Evolutionary conservation across 2,329 filamentous ascomycete species (phyloP).

Genomic region (Stylonectria norvegica): DNA sequence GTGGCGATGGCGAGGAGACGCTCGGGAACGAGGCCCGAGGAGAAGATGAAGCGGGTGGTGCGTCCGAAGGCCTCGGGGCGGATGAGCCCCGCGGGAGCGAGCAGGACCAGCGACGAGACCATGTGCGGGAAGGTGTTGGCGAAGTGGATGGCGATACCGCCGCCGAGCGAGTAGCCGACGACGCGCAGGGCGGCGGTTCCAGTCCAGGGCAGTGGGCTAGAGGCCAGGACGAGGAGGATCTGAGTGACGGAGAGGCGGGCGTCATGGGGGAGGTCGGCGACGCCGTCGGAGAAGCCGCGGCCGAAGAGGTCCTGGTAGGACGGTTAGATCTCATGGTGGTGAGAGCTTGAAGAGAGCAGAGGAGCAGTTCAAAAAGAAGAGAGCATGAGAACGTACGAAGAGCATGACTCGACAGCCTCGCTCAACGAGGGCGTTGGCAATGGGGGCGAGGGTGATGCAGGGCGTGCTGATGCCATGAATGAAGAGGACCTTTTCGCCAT

Average conservation of each 20-base stretch:
- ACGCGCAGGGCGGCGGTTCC: constrained; percentile 57
- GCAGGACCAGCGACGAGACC: constrained; percentile 66
- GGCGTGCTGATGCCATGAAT: constrained; percentile 84
- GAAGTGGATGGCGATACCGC: constrained; percentile 73
- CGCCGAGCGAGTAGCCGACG: constrained; percentile 79
- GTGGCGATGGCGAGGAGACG: constrained; percentile 48
- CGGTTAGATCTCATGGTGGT: too few species aligned
- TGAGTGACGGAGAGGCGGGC: constrained; percentile 70
- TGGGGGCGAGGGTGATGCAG: constrained; percentile 65
- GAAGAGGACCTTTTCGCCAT: constrained; percentile 70
- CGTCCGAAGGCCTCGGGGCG: constrained; percentile 50
- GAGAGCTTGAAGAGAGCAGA: not conserved
- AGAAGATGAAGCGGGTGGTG: constrained; percentile 50
- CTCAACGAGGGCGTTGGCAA: constrained; percentile 65
- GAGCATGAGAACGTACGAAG: constrained; percentile 48
- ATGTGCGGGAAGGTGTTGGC: constrained; percentile 68
- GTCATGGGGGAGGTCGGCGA: constrained; percentile 66
- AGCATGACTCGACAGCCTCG: constrained; percentile 77
- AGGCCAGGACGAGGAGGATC: constrained; percentile 66
- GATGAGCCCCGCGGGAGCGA: constrained; percentile 77
- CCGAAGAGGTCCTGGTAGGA: constrained; percentile 62
- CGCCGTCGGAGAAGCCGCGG: constrained; percentile 63
- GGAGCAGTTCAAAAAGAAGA: constrained; percentile 15
- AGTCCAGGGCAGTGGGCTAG: constrained; percentile 67
- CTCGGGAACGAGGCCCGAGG: constrained; percentile 53